Evolutionary conservation across 148 eudicot genomes (phyloP).

Genomic region (Persicaria maculosa): DNA sequence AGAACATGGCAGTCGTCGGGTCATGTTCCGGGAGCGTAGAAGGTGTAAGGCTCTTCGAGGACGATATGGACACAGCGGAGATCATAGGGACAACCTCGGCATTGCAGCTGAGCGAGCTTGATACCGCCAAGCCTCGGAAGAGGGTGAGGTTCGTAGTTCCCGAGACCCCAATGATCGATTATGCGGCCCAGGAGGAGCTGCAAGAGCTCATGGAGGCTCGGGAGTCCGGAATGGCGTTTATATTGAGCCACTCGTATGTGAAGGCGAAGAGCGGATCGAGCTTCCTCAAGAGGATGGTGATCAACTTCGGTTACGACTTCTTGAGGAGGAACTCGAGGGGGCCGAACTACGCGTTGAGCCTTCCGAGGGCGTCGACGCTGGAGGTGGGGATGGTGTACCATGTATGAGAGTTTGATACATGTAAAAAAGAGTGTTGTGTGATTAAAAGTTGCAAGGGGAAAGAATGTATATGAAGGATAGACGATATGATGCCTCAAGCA

Average conservation of each 20-base stretch:
- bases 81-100: conserved; percentile 32
- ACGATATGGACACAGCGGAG: conserved; percentile 14
- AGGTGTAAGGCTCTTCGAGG: conserved; percentile 42
- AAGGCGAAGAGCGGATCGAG: conserved; percentile 80
- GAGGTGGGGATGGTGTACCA: conserved; percentile 94
- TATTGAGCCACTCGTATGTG: conserved; percentile 79
- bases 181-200: conserved; percentile 47
- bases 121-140: conserved; percentile 30
- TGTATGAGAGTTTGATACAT: conserved; percentile 26
- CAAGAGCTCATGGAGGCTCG: conserved; percentile 80
- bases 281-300: conserved; percentile 56
- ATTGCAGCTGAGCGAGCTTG: conserved; percentile 12
- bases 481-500: background rate
- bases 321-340: conserved; percentile 78
- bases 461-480: conserved; percentile 4
- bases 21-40: conserved; percentile 47
- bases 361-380: conserved; percentile 88
- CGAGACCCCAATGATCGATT: conserved; percentile 56
- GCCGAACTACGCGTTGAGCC: conserved; percentile 52
- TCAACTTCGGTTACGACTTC: conserved; percentile 76
- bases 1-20: conserved; percentile 74
- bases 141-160: conserved; percentile 72
- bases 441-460: background rate
- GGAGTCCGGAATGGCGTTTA: conserved; percentile 83
- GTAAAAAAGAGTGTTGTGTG: background rate